Evolutionary conservation across 1,139 yeast species (phyloP).

Genomic region (Nakaseomyces kungkrabaensis): DNA sequence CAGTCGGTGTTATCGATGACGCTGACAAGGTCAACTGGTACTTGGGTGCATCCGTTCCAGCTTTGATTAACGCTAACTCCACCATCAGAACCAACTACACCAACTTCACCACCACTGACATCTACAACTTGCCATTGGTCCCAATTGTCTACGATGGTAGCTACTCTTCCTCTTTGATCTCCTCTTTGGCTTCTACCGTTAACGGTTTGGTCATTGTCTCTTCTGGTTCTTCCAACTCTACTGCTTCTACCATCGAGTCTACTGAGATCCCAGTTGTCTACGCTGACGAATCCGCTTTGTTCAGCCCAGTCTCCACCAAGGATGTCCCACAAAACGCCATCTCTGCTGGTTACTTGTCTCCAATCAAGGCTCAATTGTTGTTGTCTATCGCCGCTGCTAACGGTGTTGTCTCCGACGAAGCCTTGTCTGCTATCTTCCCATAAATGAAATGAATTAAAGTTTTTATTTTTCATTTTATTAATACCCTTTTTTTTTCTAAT

Average conservation of each 20-base stretch:
- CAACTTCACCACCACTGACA: slow-evolving; percentile 17
- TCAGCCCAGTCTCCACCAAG: slow-evolving; percentile 10
- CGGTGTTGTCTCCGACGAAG: slow-evolving; percentile 15
- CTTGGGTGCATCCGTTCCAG: slow-evolving; percentile 20
- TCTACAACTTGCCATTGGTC: slow-evolving; percentile 14
- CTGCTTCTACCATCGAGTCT: slow-evolving; percentile 12
- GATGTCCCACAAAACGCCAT: slow-evolving; percentile 22
- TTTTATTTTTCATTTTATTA: neutral
- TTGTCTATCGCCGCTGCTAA: slow-evolving; percentile 24
- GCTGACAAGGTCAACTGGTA: slow-evolving; percentile 16
- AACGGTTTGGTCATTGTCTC: slow-evolving; percentile 24
- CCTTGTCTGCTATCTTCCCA: slow-evolving; percentile 14
- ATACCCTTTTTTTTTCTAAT: neutral
- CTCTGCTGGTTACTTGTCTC: slow-evolving; percentile 26
- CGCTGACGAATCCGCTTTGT: slow-evolving; percentile 14
- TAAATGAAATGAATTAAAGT: neutral
- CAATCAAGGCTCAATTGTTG: slow-evolving; percentile 26
- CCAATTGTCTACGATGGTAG: slow-evolving; percentile 25
- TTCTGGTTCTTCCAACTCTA: slow-evolving; percentile 16
- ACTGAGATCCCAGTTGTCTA: slow-evolving; percentile 19
- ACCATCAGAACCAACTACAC: slow-evolving; percentile 14
- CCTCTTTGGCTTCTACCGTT: slow-evolving; percentile 13
- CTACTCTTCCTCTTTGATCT: slow-evolving; percentile 13
- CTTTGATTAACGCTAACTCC: slow-evolving; percentile 14
- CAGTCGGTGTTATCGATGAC: slow-evolving; percentile 18